Base-by-base conservation (phyloP, 176 grass and related monocot genomes). In the Triticum urartu region DNA sequence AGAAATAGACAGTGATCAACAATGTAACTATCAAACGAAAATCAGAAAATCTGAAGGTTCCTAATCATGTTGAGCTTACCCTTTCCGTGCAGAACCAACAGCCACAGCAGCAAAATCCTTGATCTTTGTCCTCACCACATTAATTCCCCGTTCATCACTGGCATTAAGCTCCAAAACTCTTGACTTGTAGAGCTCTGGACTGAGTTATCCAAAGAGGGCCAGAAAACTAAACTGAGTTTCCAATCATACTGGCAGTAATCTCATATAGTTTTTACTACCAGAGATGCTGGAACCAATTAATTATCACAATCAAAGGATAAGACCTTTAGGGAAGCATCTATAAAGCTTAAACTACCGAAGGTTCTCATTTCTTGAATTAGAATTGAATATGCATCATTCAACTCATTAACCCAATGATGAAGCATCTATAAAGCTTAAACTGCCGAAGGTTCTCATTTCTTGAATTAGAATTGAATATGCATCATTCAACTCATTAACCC, bases 91-190 rank as follows among this genome's bases (percentile, higher is more conserved):
- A 87, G 97, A 64, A 91, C 94, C 92, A 79, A 98, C 97, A 88
- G 97, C 94, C 86, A 98, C 92, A 91, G 97, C 97, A 79, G 94
- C 97, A 85, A 98, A 98, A 81, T 94, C 33, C 74, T 98, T 98
- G 70, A 98, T 98, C 90, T 98, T 98, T 9, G 97, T 98, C 52
- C 94, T 84, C 66, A 98, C 97, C 38, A 98, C 92, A 83, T 98
- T 94, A 92, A 98, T 98, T 88, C 97, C 97, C 77, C 97, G 97
- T 80, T 98, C 97, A 91, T 98, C 97, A 83, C 97, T 96, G 84
- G 97, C 97, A 88, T 98, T 98, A 68, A 98, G 97, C 89, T 98
- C 97, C 76, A 98, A 81, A 87, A 96, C 97, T 83, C 97, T 92
- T 64, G 94, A 90, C 87, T 90, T 95, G 84, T 98, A 98, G 42